Evolutionary conservation across 2,329 filamentous ascomycete genomes (phyloP), one percentile per base, ranked within the genome.

Genomic region (Monilinia vaccinii-corymbosi): DNA sequence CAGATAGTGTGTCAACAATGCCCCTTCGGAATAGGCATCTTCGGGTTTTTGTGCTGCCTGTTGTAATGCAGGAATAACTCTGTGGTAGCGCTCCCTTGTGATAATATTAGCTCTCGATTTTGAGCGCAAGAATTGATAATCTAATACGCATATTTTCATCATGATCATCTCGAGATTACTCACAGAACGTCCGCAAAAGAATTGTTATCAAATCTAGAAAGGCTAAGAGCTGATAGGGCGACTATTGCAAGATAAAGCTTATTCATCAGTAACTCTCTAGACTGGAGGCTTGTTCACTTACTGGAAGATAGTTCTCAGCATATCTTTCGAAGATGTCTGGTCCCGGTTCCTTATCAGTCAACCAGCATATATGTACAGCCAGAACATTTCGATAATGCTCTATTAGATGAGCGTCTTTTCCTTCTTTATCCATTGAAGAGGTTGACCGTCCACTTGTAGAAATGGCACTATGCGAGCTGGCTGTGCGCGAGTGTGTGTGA

Each of bases 1-100:
- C 4, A 84, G 62, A 82, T 58, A 82, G 67, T 84, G 80, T 1
- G 80, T 79, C 32, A 82, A 74, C 61, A 83, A 78, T 28, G 79
- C 74, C n/a, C 79, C 80, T 66, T 83, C 79, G 0, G 79, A 81
- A 21, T 78, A 74, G n/a, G 82, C 71, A 64, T 83, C 78, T 49
- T 78, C 73, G 14, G 76, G 72, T 46, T 73, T 77, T 28, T 73
- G 73, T 9, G 79, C 65, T 55, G 70, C 75, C 51, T 64, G 73
- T 59, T 79, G 75, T 3, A 82, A 70, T 3, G 76, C 75, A 10
- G 77, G 74, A 28, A 82, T 75, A 2, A 79, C 78, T 66, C 79
- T 74, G 53, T 81, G 76, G 65, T 83, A 82, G 65, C 82, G 79
- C 62, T 81, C 77, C 50, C 81, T 71, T 13, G 78, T 77, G 64